Percentiles rank a stretch among this genome's conserved stretches.
phyloP scores from a whole-genome alignment of 768 basidiomycete genomes.

The Lactarius vividus region DNA sequence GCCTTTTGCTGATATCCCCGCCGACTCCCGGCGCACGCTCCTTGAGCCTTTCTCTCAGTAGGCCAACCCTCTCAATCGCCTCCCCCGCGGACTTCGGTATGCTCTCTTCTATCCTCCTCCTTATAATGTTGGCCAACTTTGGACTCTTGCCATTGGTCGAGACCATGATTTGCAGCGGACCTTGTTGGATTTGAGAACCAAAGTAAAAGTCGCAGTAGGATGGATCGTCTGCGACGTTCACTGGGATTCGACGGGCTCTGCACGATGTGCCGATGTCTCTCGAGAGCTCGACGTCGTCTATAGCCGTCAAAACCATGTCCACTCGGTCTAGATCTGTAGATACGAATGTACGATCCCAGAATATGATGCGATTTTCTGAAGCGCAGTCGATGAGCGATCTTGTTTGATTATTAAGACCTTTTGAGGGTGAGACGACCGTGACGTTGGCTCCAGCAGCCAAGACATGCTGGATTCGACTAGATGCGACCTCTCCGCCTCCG shows the following conservation, averaged over 20 bases:
- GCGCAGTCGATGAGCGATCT: slow-evolving; percentile 46
- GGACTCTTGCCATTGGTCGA: slow-evolving; percentile 95
- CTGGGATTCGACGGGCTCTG: slow-evolving; percentile 67
- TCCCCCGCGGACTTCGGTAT: slow-evolving; percentile 71
- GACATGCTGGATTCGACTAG: slow-evolving; percentile 82
- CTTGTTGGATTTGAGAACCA: slow-evolving; percentile 86
- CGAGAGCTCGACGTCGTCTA: slow-evolving; percentile 74
- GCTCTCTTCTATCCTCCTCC: slow-evolving; percentile 59
- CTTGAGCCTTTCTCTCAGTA: slow-evolving; percentile 67
- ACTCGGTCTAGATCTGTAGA: slow-evolving; percentile 63
- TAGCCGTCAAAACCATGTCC: slow-evolving; percentile 91
- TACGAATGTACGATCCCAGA: slow-evolving; percentile 68
- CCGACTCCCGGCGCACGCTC: slow-evolving; percentile 81
- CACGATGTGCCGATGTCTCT: slow-evolving; percentile 70
- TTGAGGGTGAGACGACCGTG: slow-evolving; percentile 69
- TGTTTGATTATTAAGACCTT: slow-evolving; percentile 63
- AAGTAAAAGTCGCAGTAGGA: slow-evolving; percentile 98
- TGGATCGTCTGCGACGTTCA: slow-evolving; percentile 97
- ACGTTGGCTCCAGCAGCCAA: slow-evolving; percentile 78
- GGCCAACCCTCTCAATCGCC: slow-evolving; percentile 78
- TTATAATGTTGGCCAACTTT: slow-evolving; percentile 82
- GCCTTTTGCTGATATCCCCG: slow-evolving; percentile 65
- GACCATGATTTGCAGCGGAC: slow-evolving; percentile 93
- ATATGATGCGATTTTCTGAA: slow-evolving; percentile 55
- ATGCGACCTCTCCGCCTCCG: slow-evolving; percentile 91